Evolutionary conservation across 352 stramenopile species (phyloP), one percentile per base, ranked within the genome.

Genomic region (Phytophthora uliginosa): DNA sequence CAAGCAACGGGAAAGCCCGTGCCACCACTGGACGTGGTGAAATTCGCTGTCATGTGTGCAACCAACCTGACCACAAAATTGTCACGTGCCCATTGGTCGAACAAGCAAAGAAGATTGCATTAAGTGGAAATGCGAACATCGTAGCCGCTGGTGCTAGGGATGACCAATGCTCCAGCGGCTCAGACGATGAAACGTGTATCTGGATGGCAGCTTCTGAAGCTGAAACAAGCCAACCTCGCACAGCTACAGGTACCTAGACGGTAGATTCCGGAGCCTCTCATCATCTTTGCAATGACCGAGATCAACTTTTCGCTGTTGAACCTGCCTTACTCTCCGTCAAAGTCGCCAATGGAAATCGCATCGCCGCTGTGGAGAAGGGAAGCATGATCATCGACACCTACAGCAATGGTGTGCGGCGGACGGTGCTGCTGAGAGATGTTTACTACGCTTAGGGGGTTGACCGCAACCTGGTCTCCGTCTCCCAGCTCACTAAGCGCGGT

Each of bases 61-160:
- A 34, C 40, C 10, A 60, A 9, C 54, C n/a, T 22, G 54, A 8
- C n/a, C 33, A 60, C 34, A 60, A 60, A 34, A 50, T 60, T 0
- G 51, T 50, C 34, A 20, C 31, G 9, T 60, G 54, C 20, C 54
- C 34, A 34, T 13, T 60, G n/a, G 54, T 60, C 17, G 34, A 60
- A 47, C 34, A 50, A 33, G 34, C 54, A 20, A 60, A 60, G 42
- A 12, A 22, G 12, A 33, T 60, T 18, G 33, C 54, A 34, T 34
- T 34, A 5, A 60, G 4, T n/a, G 54, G 54, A 15, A 60, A n/a
- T 50, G 33, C 54, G 4, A 48, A 60, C 17, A 4, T 60, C 17
- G 34, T 34, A 4, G 28, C 54, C 2, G 54, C 54, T 33, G 12
- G 15, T 15, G 20, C 20, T 33, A 50, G n/a, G 36, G 34, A 59